These are phyloP conservation scores for Prinsepia uniflora DNA, from an alignment of 306 rosid genomes.

Conservation along the genomic window DNA sequence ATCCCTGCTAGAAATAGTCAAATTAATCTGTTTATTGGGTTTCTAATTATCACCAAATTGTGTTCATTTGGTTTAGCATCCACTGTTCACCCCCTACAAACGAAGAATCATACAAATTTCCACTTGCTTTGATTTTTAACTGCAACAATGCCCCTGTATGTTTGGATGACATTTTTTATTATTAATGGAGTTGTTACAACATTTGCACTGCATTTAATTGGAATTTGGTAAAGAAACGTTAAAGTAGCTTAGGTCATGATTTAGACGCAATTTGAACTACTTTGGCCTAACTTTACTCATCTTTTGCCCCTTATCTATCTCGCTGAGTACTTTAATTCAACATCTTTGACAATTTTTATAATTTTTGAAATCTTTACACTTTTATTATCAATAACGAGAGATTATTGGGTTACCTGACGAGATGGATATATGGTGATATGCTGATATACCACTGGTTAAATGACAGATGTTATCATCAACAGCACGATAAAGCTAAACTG, in stretches of 20 bases:
- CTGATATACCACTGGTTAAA: no score
- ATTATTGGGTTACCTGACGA: no score
- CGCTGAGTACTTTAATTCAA: neutral
- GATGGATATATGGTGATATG: no score
- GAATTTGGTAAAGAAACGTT: conserved; percentile 16
- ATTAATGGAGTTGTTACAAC: conserved; percentile 7
- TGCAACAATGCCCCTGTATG: neutral
- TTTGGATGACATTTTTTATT: neutral
- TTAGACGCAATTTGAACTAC: conserved; percentile 4
- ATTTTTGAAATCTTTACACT: no score
- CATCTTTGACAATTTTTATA: conserved; percentile 5
- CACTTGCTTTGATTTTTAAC: neutral
- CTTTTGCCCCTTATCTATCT: neutral
- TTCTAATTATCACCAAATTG: no score
- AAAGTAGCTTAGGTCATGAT: conserved; percentile 20
- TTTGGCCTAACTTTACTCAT: conserved; percentile 13
- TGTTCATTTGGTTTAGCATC: no score
- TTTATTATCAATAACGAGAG: no score
- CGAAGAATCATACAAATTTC: neutral
- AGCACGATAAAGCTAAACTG: no score
- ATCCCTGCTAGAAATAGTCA: neutral
- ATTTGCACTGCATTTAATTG: neutral
- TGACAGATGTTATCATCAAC: no score
- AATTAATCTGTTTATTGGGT: neutral
- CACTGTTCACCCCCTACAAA: neutral